Conservation (phyloP, 2,329 filamentous ascomycete species). For the Acarospora socialis region DNA sequence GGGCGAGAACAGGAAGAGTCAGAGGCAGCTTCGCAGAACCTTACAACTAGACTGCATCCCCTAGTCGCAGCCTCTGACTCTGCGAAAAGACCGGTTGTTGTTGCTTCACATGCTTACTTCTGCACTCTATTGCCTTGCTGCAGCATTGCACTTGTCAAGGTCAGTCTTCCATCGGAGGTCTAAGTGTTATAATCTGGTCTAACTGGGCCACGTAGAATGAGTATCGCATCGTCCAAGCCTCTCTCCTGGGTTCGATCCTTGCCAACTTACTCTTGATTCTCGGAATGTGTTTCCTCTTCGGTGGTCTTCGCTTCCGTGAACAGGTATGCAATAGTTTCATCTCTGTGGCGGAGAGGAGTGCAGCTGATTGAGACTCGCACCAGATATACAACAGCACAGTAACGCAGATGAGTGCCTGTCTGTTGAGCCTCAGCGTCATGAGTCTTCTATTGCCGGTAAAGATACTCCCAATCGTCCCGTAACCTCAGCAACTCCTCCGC, state of each 20-base stretch:
- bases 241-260: constrained; percentile 75
- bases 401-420: constrained; percentile 89
- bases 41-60: constrained; percentile 35
- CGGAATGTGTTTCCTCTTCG: constrained; percentile 81
- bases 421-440: constrained; percentile 79
- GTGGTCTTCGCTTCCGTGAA: constrained; percentile 74
- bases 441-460: constrained; percentile 69
- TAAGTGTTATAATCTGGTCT: neutral
- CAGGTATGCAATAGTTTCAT: constrained; percentile 39
- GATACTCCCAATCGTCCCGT: constrained; percentile 8
- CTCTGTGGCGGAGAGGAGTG: too few relatives aligned
- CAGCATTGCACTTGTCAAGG: constrained; percentile 63
- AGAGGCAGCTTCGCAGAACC: constrained; percentile 28
- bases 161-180: constrained; percentile 19
- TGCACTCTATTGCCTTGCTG: constrained; percentile 16
- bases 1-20: constrained; percentile 33
- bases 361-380: neutral
- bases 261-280: constrained; percentile 79
- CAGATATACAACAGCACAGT: constrained; percentile 89
- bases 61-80: constrained; percentile 22
- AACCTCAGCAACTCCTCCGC: neutral
- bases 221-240: constrained; percentile 84
- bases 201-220: constrained; percentile 42
- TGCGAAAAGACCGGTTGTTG: constrained; percentile 11
- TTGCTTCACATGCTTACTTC: constrained; percentile 23